phyloP scores from a whole-genome alignment of 768 basidiomycete genomes.

The Amanita muscaria region DNA sequence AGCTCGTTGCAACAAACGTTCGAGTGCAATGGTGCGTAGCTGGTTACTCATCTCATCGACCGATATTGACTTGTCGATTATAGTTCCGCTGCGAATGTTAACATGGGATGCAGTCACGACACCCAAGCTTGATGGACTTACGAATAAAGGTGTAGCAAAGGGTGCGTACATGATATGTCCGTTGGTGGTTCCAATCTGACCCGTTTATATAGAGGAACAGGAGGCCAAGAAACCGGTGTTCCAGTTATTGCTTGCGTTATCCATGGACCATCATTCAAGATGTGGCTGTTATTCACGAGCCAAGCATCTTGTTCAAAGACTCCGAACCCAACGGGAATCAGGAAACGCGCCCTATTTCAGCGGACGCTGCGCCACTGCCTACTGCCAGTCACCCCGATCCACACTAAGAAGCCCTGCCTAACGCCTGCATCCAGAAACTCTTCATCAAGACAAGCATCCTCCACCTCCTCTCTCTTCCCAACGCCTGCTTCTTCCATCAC shows the following conservation, averaged over 20 bases:
- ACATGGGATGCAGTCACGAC: slow-evolving; percentile 52
- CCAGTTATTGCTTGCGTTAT: slow-evolving; percentile 52
- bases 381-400: slow-evolving; percentile 33
- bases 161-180: slow-evolving; percentile 24
- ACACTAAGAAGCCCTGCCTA: slow-evolving; percentile 30
- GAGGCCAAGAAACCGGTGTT: slow-evolving; percentile 37
- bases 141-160: slow-evolving; percentile 36
- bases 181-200: background rate
- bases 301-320: slow-evolving; percentile 35
- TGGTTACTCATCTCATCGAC: background rate
- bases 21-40: slow-evolving; percentile 67
- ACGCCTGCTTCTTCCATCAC: slow-evolving; percentile 16
- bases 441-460: slow-evolving; percentile 30
- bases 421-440: slow-evolving; percentile 28
- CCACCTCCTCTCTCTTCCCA: slow-evolving; percentile 19
- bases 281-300: slow-evolving; percentile 54
- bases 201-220: slow-evolving; percentile 21
- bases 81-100: slow-evolving; percentile 63
- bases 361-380: slow-evolving; percentile 14
- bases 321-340: slow-evolving; percentile 10
- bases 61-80: background rate
- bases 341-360: slow-evolving; percentile 16
- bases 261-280: slow-evolving; percentile 79
- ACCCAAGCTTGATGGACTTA: slow-evolving; percentile 39
- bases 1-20: slow-evolving; percentile 67